Evolutionary conservation across 2,329 filamentous ascomycete species (phyloP), one percentile per base, ranked within the genome.

Genomic region (Aureobasidium sp.): DNA sequence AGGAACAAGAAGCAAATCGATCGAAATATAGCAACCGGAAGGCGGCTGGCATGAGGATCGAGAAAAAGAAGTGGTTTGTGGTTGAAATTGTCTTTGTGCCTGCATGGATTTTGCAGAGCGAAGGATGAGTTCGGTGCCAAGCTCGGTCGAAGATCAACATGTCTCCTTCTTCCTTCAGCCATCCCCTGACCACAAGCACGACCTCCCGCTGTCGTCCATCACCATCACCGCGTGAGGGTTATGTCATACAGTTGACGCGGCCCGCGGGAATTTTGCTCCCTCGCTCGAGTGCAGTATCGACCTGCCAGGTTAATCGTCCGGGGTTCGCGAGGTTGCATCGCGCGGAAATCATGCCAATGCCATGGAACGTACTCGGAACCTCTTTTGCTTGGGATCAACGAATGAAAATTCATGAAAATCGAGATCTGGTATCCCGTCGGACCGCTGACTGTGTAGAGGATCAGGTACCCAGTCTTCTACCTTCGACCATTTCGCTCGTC

Each of bases 171-270:
- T 27, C 12, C 23, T 44, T 57, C 53, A 23, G 41, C 12, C 53
- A 46, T 57, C 53, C 29, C 53, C 53, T 57, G 53, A 42, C 8
- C 36, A 20, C 41, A 46, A 34, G 53, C 53, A 44, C 53, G 53
- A 57, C 53, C 53, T 57, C 36, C 53, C 53, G 53, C 53, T 57
- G 51, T 46, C 53, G 53, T 36, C 41, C 53, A 57, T 57, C 53
- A 12, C 41, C 53, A 57, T 57, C 37, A 55, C 36, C 20, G 37
- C 51, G 20, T 8, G 27, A 46, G 36, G 13, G 17, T 46, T 57
- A 57, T 57, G 53, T 57, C 53, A 57, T 57, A 12, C n/a, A n/a
- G 53, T 44, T 57, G 53, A 57, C 53, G 53, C 53, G 53, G 53
- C 53, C 41, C 53, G 53, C 53, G 41, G 37, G 6, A 46, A 17